These are phyloP conservation scores for Candida labiduridarum DNA, from an alignment of 1,139 yeast species.

Conservation along the genomic window DNA sequence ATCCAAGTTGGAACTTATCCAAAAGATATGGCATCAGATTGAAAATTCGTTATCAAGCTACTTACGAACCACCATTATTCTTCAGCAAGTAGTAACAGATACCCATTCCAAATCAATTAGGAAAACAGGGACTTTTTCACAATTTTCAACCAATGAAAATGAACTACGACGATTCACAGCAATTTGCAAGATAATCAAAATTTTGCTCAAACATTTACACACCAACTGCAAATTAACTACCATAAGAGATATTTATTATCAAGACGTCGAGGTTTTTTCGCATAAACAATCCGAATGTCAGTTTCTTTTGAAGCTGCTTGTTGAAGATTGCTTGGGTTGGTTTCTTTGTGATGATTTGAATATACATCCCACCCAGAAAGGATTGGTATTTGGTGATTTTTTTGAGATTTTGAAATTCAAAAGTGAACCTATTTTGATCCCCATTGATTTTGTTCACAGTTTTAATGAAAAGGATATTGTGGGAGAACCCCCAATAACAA, in stretches of 20 bases:
- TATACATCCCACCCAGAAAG: slow-evolving; percentile 64
- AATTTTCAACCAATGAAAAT: slow-evolving; percentile 8
- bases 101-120: neutral
- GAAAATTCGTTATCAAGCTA: slow-evolving; percentile 4
- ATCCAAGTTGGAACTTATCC: slow-evolving; percentile 9
- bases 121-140: slow-evolving; percentile 7
- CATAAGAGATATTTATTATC: slow-evolving; percentile 66
- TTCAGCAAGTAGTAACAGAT: neutral
- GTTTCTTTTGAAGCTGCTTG: slow-evolving; percentile 35
- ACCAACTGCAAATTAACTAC: slow-evolving; percentile 37
- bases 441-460: slow-evolving; percentile 17
- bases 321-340: slow-evolving; percentile 28
- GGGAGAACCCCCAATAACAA: slow-evolving; percentile 9
- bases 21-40: slow-evolving; percentile 12
- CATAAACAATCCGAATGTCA: slow-evolving; percentile 49
- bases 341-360: slow-evolving; percentile 34
- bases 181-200: slow-evolving; percentile 22
- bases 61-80: slow-evolving; percentile 3
- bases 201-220: slow-evolving; percentile 22
- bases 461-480: neutral
- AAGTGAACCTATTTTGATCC: slow-evolving; percentile 30
- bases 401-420: slow-evolving; percentile 6
- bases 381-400: slow-evolving; percentile 50
- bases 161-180: slow-evolving; percentile 16
- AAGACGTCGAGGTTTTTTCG: slow-evolving; percentile 58